Evolutionary conservation across 441 rosid genomes (phyloP).

Genomic region (Aquilaria agallochum): DNA sequence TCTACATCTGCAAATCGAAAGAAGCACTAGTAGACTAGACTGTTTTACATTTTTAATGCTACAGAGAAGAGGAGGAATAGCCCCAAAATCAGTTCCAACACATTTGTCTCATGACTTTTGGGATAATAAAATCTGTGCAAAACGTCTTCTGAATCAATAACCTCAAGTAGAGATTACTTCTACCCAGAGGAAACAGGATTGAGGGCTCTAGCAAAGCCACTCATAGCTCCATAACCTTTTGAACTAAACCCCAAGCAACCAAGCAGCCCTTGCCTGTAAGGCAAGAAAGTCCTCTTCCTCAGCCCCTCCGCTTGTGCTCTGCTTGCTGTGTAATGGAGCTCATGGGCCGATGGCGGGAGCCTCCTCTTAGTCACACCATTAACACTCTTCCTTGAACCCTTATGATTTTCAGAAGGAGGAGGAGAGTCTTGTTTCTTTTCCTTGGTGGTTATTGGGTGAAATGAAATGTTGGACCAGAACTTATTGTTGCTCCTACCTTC

Average conservation of each 20-base stretch:
- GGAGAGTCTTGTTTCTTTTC: slow-evolving; percentile 41
- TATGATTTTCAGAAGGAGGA: slow-evolving; percentile 13
- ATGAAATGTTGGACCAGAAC: slow-evolving; percentile 85
- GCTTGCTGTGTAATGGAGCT: slow-evolving; percentile 80
- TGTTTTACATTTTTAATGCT: not conserved
- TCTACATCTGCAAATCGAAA: too few species aligned
- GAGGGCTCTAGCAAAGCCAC: slow-evolving; percentile 79
- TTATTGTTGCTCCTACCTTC: slow-evolving; percentile 89
- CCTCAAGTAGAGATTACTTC: slow-evolving; percentile 9
- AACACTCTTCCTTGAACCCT: slow-evolving; percentile 48
- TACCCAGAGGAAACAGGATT: slow-evolving; percentile 95
- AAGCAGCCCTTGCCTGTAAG: slow-evolving; percentile 85
- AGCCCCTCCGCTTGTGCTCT: slow-evolving; percentile 95
- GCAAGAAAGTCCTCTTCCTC: slow-evolving; percentile 93
- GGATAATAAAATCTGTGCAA: slow-evolving; percentile 25
- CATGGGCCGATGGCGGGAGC: slow-evolving; percentile 78
- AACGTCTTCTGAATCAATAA: not conserved
- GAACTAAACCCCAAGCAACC: slow-evolving; percentile 97
- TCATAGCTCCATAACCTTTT: slow-evolving; percentile 91
- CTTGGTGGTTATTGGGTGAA: slow-evolving; percentile 52
- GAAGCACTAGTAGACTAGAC: too few species aligned
- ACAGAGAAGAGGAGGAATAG: not conserved
- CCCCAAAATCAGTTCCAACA: too few species aligned
- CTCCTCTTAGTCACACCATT: slow-evolving; percentile 77
- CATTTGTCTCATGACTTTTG: too few species aligned